Base-by-base conservation (phyloP, 495 filamentous ascomycete genomes). In the Pseudevernia furfuracea region DNA sequence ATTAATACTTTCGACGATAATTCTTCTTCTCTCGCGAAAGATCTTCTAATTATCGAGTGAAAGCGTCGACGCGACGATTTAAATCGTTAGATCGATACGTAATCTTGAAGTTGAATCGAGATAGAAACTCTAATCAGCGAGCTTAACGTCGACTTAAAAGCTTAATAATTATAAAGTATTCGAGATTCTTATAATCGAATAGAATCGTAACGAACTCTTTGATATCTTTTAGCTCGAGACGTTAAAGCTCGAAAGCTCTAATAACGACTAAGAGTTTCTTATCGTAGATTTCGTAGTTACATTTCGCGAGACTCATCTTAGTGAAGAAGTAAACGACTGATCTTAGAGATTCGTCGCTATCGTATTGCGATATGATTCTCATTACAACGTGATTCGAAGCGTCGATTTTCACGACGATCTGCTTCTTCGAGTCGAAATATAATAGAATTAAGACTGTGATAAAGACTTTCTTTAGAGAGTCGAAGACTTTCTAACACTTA, bases 31-130 rank as follows among this genome's bases (percentile, higher is more conserved):
- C 15, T 41, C 9, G 25, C 43, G 39, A 39, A 3, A 63, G 37
- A 58, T 58, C 48, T 32, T 64, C 17, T 32, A 41, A 23, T 12
- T 61, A 34, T 30, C 55, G 0, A 46, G 38, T 68, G 12, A 68
- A 43, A 2, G 36, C 37, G 38, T 73, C 57, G 2, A 46, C 52
- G 32, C 57, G 37, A 44, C 21, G 59, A 60, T 59, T 69, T 49
- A 44, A 55, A 44, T 60, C 63, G 15, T 68, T 63, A 11, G 59
- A 59, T 19, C 59, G 28, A 60, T 76, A 72, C 30, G 62, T 36
- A 58, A 74, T 73, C 12, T 49, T 55, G 37, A 76, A 76, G 43
- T 77, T 68, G 59, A 74, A 76, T 30, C 59, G 6, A 6, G 59
- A 68, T 0, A 78, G 64, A 58, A 67, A 71, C 44, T 71, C 60